A percentile compares a stretch with the other conserved stretches of the same genome.
These are phyloP conservation scores for Kwoniella dendrophila DNA, from an alignment of 768 basidiomycete genomes.

Conservation along the genomic window DNA sequence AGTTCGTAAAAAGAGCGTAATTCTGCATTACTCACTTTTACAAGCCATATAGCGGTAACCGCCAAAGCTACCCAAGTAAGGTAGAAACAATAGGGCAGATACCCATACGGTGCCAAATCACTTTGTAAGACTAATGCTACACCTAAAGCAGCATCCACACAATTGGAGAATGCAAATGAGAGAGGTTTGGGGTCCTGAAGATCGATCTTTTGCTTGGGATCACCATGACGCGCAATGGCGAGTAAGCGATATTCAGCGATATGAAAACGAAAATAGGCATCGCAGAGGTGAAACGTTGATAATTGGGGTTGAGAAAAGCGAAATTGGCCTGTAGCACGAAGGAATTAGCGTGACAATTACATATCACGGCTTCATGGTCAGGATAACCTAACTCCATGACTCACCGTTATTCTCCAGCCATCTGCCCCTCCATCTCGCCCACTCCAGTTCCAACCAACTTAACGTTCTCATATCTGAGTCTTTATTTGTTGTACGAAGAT, in stretches of 20 bases:
- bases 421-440: slow-evolving; percentile 11
- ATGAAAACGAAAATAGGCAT: slow-evolving; percentile 21
- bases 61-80: slow-evolving; percentile 19
- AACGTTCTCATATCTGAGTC: slow-evolving; percentile 9
- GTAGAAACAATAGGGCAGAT: slow-evolving; percentile 10
- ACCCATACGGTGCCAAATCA: slow-evolving; percentile 11
- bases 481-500: not conserved
- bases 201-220: not conserved
- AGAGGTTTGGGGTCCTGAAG: slow-evolving; percentile 10
- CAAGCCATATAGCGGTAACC: slow-evolving; percentile 17
- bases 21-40: slow-evolving; percentile 2
- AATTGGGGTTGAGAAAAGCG: slow-evolving; percentile 7
- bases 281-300: slow-evolving; percentile 10
- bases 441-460: slow-evolving; percentile 13
- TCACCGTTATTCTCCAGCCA: slow-evolving; percentile 14
- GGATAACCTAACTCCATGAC: not conserved
- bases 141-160: slow-evolving; percentile 15
- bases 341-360: no score
- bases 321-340: not conserved
- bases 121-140: slow-evolving; percentile 8
- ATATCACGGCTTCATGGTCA: no score
- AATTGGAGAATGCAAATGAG: slow-evolving; percentile 11
- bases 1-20: not conserved
- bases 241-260: slow-evolving; percentile 19
- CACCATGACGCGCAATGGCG: slow-evolving; percentile 6